phyloP scores from a whole-genome alignment of 1,284 basidiomycete genomes.

The Rhodofomes roseus region DNA sequence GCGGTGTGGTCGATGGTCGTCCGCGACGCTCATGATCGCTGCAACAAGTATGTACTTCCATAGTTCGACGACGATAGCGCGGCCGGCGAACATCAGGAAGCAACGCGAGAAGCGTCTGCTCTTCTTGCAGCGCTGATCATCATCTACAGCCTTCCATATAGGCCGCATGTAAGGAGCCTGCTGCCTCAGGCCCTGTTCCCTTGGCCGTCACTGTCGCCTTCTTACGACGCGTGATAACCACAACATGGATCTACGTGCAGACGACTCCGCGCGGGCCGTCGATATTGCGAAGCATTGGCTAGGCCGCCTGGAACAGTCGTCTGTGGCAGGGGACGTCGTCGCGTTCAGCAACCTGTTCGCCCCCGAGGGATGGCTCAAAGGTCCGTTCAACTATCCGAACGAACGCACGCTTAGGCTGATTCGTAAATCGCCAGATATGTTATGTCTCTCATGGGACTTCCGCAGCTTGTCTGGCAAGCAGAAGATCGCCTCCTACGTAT shows the following conservation, averaged over 20 bases:
- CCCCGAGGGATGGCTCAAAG: not conserved
- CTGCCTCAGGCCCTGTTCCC: too few species aligned
- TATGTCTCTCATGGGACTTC: not conserved
- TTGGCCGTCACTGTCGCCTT: too few species aligned
- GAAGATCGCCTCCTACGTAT: not conserved
- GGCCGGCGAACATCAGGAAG: too few species aligned
- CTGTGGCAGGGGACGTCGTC: not conserved
- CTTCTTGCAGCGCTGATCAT: too few species aligned
- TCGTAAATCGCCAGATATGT: not conserved
- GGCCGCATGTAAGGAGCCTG: too few species aligned
- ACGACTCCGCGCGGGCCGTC: not conserved
- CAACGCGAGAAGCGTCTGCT: too few species aligned
- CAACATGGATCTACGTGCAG: not conserved
- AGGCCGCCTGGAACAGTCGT: not conserved
- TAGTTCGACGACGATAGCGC: too few species aligned
- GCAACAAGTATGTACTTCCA: too few species aligned
- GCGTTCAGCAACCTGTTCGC: not conserved
- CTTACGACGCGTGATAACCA: too few species aligned
- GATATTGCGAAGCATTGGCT: not conserved
- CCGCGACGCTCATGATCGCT: too few species aligned
- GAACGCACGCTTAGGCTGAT: not conserved
- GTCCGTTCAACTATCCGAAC: not conserved
- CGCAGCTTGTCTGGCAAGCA: not conserved
- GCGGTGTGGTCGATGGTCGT: too few species aligned
- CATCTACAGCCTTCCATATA: too few species aligned